Base-by-base conservation (phyloP, 2,329 filamentous ascomycete genomes). In the Alternaria burnsii region DNA sequence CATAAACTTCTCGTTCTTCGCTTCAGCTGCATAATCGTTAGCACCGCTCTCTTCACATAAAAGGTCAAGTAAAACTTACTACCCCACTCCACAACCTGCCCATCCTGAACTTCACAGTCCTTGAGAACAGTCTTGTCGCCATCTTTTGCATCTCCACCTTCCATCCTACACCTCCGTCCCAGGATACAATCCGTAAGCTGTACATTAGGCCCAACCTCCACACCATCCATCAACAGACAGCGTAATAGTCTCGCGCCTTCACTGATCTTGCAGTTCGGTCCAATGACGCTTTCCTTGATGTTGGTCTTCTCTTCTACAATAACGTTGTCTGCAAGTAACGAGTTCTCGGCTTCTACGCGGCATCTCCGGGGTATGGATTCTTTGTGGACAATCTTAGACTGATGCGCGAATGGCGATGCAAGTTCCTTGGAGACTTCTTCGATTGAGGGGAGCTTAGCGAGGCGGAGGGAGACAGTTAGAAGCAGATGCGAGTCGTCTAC, bases 181-280 rank as follows among this genome's bases (percentile, higher is more conserved):
- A 98, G 81, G 32, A 98, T 91, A 73, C 94, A 97, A 22, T 92
- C 91, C 1, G 91, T 95, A 52, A 98, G 82, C 77, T 93, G 93
- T 73, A 90, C 94, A 43, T 91, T 90, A 71, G 92, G 91, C 14
- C 92, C 94, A 12, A 99, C 86, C 8, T 92, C 89, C 0, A 92
- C 94, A 4, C 92, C 92, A 62, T 98, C 94, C 93, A 98, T 97
- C 20, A 98, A 82, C 48, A 98, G 80, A 78, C 94, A 98, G 66
- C 94, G 87, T n/a, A 88, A 89, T 44, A 99, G 81, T 67, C 94
- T 91, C 30, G 91, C 93, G n/a, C 93, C 93, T 68, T 90, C 89
- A 63, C 89, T 89, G 66, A 99, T 94, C 71, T 91, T 90, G 76
- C 93, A 97, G 70, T 92, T 93, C 5, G 92, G 88, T 3, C 95